Evolutionary conservation across 2,329 filamentous ascomycete genomes (phyloP), one percentile per base, ranked within the genome.

Genomic region (Colletotrichum chrysophilum): DNA sequence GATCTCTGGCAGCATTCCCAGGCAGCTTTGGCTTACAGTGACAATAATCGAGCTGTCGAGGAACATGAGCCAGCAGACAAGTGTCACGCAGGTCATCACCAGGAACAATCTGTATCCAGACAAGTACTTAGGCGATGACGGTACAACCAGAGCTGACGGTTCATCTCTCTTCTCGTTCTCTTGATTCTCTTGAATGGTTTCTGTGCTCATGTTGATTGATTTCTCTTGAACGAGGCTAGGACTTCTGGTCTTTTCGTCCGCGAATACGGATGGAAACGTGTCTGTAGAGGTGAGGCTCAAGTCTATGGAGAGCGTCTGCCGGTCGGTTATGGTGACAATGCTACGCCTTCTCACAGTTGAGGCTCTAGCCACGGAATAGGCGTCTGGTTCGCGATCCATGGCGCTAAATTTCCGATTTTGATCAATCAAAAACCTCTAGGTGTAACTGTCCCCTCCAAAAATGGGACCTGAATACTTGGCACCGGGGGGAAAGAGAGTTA

Each of bases 1-100:
- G 38, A 2, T 16, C 61, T 43, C 32, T 28, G 18, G 8, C 6
- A 26, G 10, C 5, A 7, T 16, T 21, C 2, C 10, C 2, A 7
- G 21, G 7, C 26, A 14, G 10, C 10, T 3, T 28, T 7, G 16
- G 24, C 24, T 70, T 75, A 87, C 86, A 4, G 83, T 86, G 9
- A 84, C 80, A 32, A 86, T 82, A 69, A 86, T 86, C 12, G 82
- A 83, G 76, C 81, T 82, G 24, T 80, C 78, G 13, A 80, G 74
- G 13, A 80, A 79, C 21, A 80, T 76, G 38, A 80, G 67, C 76
- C 79, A 80, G n/a, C 77, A 76, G 26, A 74, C 72, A 2, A 80
- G 28, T 7, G 78, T 66, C 7, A 80, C 71, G 12, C 79, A 77
- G 16, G 77, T 38, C 38, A 78, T 66, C 4, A 79, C 52, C 7